Evolutionary conservation across 345 rosid species (phyloP).

Genomic region (Linum tenue): DNA sequence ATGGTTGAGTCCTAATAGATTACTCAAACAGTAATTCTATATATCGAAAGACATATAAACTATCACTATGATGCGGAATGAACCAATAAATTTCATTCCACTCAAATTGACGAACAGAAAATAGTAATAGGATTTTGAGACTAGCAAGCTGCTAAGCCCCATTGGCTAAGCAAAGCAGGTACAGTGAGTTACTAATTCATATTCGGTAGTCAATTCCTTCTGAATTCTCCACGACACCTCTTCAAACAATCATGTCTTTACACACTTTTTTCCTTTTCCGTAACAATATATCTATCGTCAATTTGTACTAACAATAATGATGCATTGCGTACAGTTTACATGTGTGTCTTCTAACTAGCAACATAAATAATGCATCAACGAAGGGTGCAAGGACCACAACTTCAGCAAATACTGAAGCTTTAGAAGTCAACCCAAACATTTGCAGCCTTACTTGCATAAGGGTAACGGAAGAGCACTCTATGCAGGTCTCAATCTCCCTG

Average conservation of each 20-base stretch:
- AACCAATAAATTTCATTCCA: background rate
- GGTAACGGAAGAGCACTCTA: slow-evolving; percentile 75
- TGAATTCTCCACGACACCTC: background rate
- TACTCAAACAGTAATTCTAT: background rate
- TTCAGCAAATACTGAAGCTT: background rate
- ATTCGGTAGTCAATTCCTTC: background rate
- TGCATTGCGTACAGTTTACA: too few species aligned
- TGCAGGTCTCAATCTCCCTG: slow-evolving; percentile 78
- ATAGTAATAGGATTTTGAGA: too few species aligned
- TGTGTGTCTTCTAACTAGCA: too few species aligned
- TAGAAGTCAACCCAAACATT: slow-evolving; percentile 6
- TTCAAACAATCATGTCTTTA: too few species aligned
- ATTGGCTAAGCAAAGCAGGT: background rate
- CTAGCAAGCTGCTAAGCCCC: background rate
- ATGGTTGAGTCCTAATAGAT: background rate
- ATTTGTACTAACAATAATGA: too few species aligned
- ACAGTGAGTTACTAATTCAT: background rate
- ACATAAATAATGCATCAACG: too few species aligned
- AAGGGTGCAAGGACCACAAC: background rate
- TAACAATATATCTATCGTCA: background rate
- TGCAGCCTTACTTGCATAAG: slow-evolving; percentile 48
- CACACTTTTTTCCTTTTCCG: background rate
- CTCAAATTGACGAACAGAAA: too few species aligned
- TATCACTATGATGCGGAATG: background rate
- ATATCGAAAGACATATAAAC: background rate